Evolutionary conservation across 768 basidiomycete species (phyloP), one percentile per base, ranked within the genome.

Genomic region (Pisolithus tinctorius): DNA sequence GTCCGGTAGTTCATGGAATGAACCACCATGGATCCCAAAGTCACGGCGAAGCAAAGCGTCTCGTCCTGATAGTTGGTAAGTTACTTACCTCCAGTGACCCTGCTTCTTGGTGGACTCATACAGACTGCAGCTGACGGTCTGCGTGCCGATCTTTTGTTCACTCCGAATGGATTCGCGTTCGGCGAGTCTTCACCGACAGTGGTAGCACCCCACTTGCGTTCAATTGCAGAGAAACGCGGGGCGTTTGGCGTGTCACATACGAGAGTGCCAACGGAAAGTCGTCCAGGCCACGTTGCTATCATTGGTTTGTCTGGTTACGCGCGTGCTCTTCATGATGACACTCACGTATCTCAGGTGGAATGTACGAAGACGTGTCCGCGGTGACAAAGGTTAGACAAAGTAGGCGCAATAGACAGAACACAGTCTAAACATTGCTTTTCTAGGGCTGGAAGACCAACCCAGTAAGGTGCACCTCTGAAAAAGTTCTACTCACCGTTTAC

Each of bases 281-380:
- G 91, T 23, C 90, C 91, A 1, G 91, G 91, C 8, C 91, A 93
- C 63, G 89, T 93, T 25, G 90, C 91, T 20, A 79, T 93, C 48
- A 91, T 93, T 54, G 91, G 86, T 81, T 55, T 11, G 69, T 58
- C 45, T 3, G 47, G 38, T 36, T 6, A 39, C 17, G 16, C 42
- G 2, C 30, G 20, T 11, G 13, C 34, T 11, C 43, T 49, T 53
- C 23, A 4, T 49, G n/a, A 45, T 54, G 44, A 58, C 31, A 25
- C 45, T 56, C 16, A 8, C 23, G 11, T n/a, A 44, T 29, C n/a
- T n/a, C 48, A 84, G 81, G 81, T 30, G 90, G 90, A 3, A 92
- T 93, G 88, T 91, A 92, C 61, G 90, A 93, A 66, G 88, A 93
- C 56, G 89, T 89, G 4, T 88, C 86, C 0, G 89, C 90, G 14